A percentile compares a stretch with the other conserved stretches of the same genome.
These are phyloP conservation scores for Ogataea henricii DNA, from an alignment of 805 yeast genomes.

Conservation along the genomic window DNA sequence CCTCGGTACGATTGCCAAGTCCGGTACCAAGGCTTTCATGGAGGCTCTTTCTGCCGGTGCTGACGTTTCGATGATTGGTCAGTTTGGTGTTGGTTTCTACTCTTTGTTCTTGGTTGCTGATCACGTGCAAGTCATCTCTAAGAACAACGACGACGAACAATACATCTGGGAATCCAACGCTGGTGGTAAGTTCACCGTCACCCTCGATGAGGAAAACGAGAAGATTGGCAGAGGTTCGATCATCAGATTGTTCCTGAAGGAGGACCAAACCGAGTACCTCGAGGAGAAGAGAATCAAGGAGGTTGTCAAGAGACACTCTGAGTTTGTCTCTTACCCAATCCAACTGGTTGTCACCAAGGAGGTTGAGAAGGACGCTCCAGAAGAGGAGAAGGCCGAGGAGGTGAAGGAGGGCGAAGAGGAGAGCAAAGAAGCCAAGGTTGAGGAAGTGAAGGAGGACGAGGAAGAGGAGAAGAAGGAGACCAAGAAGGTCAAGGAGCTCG, in stretches of 20 bases:
- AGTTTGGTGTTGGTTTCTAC: slow-evolving; percentile 99
- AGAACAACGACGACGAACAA: slow-evolving; percentile 99
- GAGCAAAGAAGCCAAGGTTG: slow-evolving; percentile 69
- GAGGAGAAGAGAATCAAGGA: slow-evolving; percentile 99
- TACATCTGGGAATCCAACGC: slow-evolving; percentile 99
- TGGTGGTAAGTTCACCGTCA: slow-evolving; percentile 98
- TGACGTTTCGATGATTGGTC: slow-evolving; percentile 99
- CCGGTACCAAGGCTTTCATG: slow-evolving; percentile 99
- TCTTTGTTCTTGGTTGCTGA: slow-evolving; percentile 99
- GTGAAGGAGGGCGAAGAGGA: slow-evolving; percentile 58
- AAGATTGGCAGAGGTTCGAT: slow-evolving; percentile 92
- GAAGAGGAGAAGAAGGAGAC: slow-evolving; percentile 72
- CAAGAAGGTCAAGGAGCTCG: slow-evolving; percentile 89
- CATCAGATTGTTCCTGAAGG: slow-evolving; percentile 94
- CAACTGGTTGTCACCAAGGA: slow-evolving; percentile 98
- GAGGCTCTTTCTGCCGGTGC: slow-evolving; percentile 99
- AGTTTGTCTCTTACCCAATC: slow-evolving; percentile 98
- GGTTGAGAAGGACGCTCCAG: slow-evolving; percentile 96
- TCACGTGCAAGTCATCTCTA: slow-evolving; percentile 96
- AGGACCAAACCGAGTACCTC: slow-evolving; percentile 97
- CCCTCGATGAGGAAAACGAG: slow-evolving; percentile 86
- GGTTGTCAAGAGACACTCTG: slow-evolving; percentile 99
- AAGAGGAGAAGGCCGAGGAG: slow-evolving; percentile 63
- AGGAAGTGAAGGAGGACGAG: slow-evolving; percentile 67
- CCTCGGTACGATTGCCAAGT: slow-evolving; percentile 99